Conservation (phyloP, 108 stramenopile species). For the Pseudonitzschia pungens region DNA sequence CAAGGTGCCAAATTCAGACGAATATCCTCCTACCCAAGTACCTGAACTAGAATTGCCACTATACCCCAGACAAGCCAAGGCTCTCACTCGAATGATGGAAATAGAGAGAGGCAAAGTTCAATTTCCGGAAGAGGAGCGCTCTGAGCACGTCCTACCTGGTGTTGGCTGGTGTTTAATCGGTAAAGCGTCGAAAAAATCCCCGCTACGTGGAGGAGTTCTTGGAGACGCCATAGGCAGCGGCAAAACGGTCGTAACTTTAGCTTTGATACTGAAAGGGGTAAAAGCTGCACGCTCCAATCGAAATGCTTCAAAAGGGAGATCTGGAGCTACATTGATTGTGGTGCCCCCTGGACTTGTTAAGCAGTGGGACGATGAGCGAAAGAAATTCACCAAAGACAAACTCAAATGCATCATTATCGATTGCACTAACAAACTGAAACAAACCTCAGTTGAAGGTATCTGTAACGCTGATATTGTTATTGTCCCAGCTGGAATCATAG, state of each 20-base stretch:
- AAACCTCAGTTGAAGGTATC: constrained; percentile 43
- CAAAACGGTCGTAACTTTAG: constrained; percentile 79
- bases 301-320: constrained; percentile 32
- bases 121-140: constrained; percentile 67
- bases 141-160: constrained; percentile 63
- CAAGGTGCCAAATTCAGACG: constrained; percentile 27
- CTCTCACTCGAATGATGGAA: constrained; percentile 57
- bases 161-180: constrained; percentile 64
- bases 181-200: constrained; percentile 44
- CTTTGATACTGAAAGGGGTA: constrained; percentile 59
- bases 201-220: constrained; percentile 70
- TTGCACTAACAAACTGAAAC: constrained; percentile 40
- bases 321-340: constrained; percentile 65
- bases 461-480: constrained; percentile 65
- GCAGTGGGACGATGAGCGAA: constrained; percentile 70
- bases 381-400: constrained; percentile 51
- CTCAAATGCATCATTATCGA: constrained; percentile 56
- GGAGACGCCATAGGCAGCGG: constrained; percentile 82
- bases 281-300: constrained; percentile 38
- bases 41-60: constrained; percentile 13
- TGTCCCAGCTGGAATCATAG: constrained; percentile 54
- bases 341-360: constrained; percentile 73
- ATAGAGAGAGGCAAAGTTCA: constrained; percentile 52
- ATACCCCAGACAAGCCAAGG: constrained; percentile 73
- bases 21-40: not conserved